Percentiles rank a stretch among this genome's conserved stretches.
Conservation (phyloP, 2,329 filamentous ascomycete genomes). For the Didymella pomorum region DNA sequence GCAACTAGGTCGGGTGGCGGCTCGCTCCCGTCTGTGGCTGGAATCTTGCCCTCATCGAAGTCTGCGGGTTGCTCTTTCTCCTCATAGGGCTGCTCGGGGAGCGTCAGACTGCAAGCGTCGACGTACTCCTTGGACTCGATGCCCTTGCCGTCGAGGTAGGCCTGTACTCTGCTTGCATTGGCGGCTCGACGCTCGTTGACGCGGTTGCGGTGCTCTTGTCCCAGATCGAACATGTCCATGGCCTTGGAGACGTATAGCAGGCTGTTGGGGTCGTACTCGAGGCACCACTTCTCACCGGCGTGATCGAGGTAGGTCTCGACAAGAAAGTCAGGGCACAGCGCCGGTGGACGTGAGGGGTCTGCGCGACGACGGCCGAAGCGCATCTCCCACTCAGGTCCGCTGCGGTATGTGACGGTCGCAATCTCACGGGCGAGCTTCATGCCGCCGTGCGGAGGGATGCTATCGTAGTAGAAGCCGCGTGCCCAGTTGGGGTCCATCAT, state of each 20-base stretch:
- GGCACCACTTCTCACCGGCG: conserved; percentile 96
- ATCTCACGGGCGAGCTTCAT: conserved; percentile 99
- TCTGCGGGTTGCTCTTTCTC: conserved; percentile 71
- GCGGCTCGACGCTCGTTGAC: conserved; percentile 69
- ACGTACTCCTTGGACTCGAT: conserved; percentile 29
- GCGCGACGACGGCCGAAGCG: conserved; percentile 88
- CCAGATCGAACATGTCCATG: conserved; percentile 97
- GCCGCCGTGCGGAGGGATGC: conserved; percentile 87
- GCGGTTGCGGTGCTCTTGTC: conserved; percentile 71
- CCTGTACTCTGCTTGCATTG: conserved; percentile 66
- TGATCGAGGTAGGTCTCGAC: conserved; percentile 99
- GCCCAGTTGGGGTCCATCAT: conserved; percentile 99
- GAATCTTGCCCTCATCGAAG: conserved; percentile 40
- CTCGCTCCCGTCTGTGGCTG: conserved; percentile 49
- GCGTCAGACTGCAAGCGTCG: conserved; percentile 77
- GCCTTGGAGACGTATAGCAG: conserved; percentile 96
- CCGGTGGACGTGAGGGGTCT: conserved; percentile 84
- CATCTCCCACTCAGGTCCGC: conserved; percentile 96
- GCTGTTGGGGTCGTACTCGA: conserved; percentile 96
- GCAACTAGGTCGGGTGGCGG: conserved; percentile 82
- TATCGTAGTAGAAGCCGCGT: conserved; percentile 85
- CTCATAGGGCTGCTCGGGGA: conserved; percentile 84
- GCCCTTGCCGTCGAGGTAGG: conserved; percentile 47
- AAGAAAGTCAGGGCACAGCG: conserved; percentile 94
- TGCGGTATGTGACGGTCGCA: conserved; percentile 95